These are phyloP conservation scores for Acanthamoeba rhysodes DNA, from an alignment of 208 protist genomes.

Conservation along the genomic window DNA sequence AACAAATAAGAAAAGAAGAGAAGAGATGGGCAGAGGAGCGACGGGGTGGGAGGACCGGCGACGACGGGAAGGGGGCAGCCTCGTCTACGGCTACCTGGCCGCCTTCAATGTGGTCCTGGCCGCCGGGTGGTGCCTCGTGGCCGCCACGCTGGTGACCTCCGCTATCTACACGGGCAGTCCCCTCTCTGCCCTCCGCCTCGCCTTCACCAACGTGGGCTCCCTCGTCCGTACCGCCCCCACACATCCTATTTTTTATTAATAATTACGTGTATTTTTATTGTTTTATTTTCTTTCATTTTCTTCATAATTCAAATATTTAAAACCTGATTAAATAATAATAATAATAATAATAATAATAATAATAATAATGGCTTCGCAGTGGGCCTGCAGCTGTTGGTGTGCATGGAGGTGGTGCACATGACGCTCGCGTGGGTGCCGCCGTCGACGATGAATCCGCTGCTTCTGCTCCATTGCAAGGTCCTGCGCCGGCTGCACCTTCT, in stretches of 20 bases:
- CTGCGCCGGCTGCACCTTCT: slow-evolving; percentile 7
- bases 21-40: too few relatives aligned
- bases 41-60: background rate
- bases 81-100: background rate
- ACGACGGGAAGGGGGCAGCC: background rate
- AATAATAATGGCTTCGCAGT: background rate
- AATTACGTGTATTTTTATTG: background rate
- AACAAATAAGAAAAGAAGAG: too few relatives aligned
- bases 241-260: background rate
- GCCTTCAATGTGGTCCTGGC: background rate
- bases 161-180: background rate
- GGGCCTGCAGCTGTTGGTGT: background rate
- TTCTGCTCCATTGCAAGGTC: slow-evolving; percentile 41
- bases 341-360: too few relatives aligned
- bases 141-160: background rate
- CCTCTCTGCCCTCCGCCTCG: background rate
- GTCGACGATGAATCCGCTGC: slow-evolving; percentile 6
- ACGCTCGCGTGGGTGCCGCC: background rate
- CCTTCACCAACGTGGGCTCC: background rate
- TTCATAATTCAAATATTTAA: too few relatives aligned
- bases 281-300: background rate
- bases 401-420: slow-evolving; percentile 54
- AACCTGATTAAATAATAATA: too few relatives aligned
- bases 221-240: background rate
- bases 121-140: background rate